A percentile compares a stretch with the other conserved stretches of the same genome.
Evolutionary conservation across 192 early-diverging fungal genomes (phyloP).

Genomic region (Diversispora eburnea): DNA sequence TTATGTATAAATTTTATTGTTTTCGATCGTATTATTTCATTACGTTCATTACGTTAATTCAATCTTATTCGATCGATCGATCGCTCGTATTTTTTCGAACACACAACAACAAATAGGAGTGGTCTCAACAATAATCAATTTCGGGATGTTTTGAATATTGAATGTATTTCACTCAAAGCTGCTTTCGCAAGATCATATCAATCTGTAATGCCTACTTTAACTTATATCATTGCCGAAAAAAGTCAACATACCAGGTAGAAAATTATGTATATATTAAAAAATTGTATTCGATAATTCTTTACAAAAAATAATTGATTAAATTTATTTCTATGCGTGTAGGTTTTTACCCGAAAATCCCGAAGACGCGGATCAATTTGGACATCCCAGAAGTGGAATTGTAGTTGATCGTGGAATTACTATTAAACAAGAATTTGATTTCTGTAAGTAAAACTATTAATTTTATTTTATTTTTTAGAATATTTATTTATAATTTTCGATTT

Average conservation of each 20-base stretch:
- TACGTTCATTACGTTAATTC: no score
- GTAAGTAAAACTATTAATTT: slow-evolving; percentile 34
- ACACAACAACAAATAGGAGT: slow-evolving; percentile 59
- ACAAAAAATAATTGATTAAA: neutral
- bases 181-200: slow-evolving; percentile 61
- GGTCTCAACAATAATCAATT: slow-evolving; percentile 89
- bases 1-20: no score
- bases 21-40: no score
- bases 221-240: slow-evolving; percentile 83
- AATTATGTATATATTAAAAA: neutral
- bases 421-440: slow-evolving; percentile 83
- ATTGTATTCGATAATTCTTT: no score
- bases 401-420: slow-evolving; percentile 69
- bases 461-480: no score
- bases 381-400: slow-evolving; percentile 79
- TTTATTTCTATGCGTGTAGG: neutral
- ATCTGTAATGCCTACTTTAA: slow-evolving; percentile 72
- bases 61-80: no score
- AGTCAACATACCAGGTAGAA: slow-evolving; percentile 76
- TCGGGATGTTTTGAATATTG: slow-evolving; percentile 61
- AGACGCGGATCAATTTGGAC: slow-evolving; percentile 72
- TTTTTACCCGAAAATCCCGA: slow-evolving; percentile 73
- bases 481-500: neutral
- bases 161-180: slow-evolving; percentile 64
- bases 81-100: no score